phyloP scores from a whole-genome alignment of 345 rosid species.

The Erucastrum elatum region DNA sequence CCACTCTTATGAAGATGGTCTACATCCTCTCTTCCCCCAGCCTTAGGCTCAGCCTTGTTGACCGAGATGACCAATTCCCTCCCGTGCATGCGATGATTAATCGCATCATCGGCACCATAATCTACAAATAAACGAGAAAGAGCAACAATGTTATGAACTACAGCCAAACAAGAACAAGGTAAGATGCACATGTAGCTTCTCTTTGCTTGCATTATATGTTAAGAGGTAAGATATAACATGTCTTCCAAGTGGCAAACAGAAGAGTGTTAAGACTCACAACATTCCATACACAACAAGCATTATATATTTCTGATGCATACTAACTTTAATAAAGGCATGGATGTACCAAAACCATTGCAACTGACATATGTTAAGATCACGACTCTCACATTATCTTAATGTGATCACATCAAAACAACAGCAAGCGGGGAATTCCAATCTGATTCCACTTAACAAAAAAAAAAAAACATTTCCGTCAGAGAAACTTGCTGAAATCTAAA shows the following conservation, averaged over 20 bases:
- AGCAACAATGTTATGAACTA: too few relatives aligned
- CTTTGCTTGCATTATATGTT: too few relatives aligned
- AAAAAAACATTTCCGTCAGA: too few relatives aligned
- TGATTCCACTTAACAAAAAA: neutral
- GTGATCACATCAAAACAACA: neutral
- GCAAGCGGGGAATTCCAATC: neutral
- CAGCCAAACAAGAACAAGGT: neutral
- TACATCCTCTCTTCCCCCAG: slow-evolving; percentile 55
- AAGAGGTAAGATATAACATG: too few relatives aligned
- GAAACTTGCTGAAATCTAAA: too few relatives aligned
- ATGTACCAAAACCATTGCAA: neutral
- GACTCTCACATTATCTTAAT: neutral
- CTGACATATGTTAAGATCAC: neutral
- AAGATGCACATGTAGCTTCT: neutral
- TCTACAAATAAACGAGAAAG: too few relatives aligned
- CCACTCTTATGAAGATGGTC: slow-evolving; percentile 65
- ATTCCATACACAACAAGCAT: neutral
- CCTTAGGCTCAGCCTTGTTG: slow-evolving; percentile 86
- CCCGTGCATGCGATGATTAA: slow-evolving; percentile 76
- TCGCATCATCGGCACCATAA: slow-evolving; percentile 63
- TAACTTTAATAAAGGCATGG: neutral
- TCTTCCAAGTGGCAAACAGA: neutral
- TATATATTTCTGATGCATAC: neutral
- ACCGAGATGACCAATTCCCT: slow-evolving; percentile 76
- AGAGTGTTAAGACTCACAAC: neutral